A percentile compares a stretch with the other conserved stretches of the same genome.
Conservation (phyloP, 2,329 filamentous ascomycete species). For the Trichophyton simii region DNA sequence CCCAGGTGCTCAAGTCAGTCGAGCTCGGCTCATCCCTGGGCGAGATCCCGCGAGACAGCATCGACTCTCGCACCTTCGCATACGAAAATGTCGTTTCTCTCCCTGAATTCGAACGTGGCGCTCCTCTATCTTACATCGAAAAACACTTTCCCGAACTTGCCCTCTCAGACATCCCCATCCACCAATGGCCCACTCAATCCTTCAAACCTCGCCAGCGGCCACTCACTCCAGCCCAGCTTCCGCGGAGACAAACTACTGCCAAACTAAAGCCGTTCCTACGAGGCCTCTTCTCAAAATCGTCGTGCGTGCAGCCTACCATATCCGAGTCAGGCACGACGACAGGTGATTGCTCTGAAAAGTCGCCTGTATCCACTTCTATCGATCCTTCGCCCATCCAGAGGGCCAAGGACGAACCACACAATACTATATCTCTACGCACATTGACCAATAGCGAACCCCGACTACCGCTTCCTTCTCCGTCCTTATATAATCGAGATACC, state of each 20-base stretch:
- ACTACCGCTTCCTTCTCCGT: not conserved
- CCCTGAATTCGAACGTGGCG: not conserved
- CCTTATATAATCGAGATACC: not conserved
- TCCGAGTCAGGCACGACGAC: not conserved
- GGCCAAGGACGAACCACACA: not conserved
- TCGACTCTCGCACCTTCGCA: not conserved
- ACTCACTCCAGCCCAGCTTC: not conserved
- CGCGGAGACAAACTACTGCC: not conserved
- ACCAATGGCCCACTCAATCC: not conserved
- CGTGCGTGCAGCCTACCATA: not conserved
- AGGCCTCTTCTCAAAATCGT: not conserved
- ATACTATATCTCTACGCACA: not conserved
- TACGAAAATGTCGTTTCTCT: not conserved
- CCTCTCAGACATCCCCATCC: not conserved
- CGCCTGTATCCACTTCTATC: not conserved
- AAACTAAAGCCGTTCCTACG: not conserved
- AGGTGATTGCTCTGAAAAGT: not conserved
- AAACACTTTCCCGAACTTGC: not conserved
- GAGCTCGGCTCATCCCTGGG: not conserved
- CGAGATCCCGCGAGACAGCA: not conserved
- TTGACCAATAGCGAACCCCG: not conserved
- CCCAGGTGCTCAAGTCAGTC: not conserved
- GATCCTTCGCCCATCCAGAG: not conserved
- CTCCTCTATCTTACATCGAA: conserved; percentile 1
- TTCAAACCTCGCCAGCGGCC: not conserved